A percentile compares a stretch with the other conserved stretches of the same genome.
Evolutionary conservation across 2,329 filamentous ascomycete species (phyloP).

Genomic region (Bipolaris sorokiniana): DNA sequence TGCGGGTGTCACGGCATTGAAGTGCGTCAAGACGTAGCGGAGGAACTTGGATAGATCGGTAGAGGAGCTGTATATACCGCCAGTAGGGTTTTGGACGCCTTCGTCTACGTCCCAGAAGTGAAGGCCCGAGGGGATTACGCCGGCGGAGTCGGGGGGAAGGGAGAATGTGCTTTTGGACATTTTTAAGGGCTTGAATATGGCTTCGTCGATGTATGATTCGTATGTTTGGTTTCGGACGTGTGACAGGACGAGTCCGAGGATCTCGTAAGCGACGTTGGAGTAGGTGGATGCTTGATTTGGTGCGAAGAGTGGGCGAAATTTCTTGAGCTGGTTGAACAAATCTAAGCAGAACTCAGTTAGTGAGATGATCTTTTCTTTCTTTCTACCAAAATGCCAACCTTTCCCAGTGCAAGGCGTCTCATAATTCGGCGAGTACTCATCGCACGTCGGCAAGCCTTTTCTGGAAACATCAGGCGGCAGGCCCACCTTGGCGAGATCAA

Average conservation of each 20-base stretch:
- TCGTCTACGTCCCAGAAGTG: conserved; percentile 52
- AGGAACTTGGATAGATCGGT: conserved; percentile 53
- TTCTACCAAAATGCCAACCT: conserved; percentile 13
- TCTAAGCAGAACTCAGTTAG: conserved; percentile 31
- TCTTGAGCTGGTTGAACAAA: conserved; percentile 41
- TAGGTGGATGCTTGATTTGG: conserved; percentile 54
- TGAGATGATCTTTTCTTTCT: not conserved
- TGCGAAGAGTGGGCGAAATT: conserved; percentile 47
- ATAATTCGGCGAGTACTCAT: conserved; percentile 43
- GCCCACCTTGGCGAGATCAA: conserved; percentile 26
- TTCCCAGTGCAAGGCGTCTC: conserved; percentile 36
- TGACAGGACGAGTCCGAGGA: conserved; percentile 52
- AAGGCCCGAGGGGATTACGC: conserved; percentile 46
- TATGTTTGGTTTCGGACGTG: conserved; percentile 48
- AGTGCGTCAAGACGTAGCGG: conserved; percentile 51
- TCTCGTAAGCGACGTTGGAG: conserved; percentile 50
- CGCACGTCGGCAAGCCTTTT: conserved; percentile 43
- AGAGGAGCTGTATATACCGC: conserved; percentile 53
- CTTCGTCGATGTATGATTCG: conserved; percentile 46
- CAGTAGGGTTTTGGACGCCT: conserved; percentile 53
- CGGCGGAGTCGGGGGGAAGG: conserved; percentile 42
- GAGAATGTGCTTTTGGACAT: conserved; percentile 41
- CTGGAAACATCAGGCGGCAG: conserved; percentile 42
- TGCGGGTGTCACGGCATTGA: conserved; percentile 50
- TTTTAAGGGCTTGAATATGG: conserved; percentile 49